Conservation (phyloP, 2,329 filamentous ascomycete species). For the Apiospora marii region DNA sequence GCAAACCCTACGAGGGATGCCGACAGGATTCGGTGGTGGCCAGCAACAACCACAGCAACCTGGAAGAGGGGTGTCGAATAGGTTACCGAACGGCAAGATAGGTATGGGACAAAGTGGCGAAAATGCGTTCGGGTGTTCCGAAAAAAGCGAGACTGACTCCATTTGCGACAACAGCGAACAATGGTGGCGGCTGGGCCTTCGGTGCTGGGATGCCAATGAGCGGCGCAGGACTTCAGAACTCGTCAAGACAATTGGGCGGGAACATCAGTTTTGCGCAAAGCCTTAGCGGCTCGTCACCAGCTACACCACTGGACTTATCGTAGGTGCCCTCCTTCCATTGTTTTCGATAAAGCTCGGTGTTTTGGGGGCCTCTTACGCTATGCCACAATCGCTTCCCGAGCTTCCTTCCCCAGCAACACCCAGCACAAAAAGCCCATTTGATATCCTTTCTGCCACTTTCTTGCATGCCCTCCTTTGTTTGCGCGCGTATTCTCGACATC, state of each 20-base stretch:
- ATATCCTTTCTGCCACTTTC: not conserved
- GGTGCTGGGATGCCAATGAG: slow-evolving; percentile 69
- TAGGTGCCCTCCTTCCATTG: slow-evolving; percentile 53
- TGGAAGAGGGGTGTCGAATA: slow-evolving; percentile 62
- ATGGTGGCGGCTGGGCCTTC: slow-evolving; percentile 68
- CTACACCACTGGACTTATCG: slow-evolving; percentile 70
- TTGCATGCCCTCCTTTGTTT: not conserved
- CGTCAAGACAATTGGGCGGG: slow-evolving; percentile 62
- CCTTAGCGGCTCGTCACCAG: slow-evolving; percentile 67
- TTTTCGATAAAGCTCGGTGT: not conserved
- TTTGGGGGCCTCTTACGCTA: slow-evolving; percentile 9
- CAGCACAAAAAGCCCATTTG: not conserved
- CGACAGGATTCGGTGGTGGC: slow-evolving; percentile 63
- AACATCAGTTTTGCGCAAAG: slow-evolving; percentile 73
- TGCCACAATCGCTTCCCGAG: slow-evolving; percentile 7
- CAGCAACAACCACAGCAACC: slow-evolving; percentile 66
- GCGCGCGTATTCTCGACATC: not conserved
- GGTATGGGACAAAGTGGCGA: slow-evolving; percentile 52
- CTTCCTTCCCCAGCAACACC: slow-evolving; percentile 8
- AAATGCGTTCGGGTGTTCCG: slow-evolving; percentile 24
- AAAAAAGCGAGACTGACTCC: slow-evolving; percentile 35
- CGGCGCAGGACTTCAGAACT: slow-evolving; percentile 60
- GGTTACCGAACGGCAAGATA: slow-evolving; percentile 72
- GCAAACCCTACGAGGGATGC: slow-evolving; percentile 69
- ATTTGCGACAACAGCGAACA: slow-evolving; percentile 50